Evolutionary conservation across 768 basidiomycete genomes (phyloP), one percentile per base, ranked within the genome.

Genomic region (Pleurotus tuoliensis): DNA sequence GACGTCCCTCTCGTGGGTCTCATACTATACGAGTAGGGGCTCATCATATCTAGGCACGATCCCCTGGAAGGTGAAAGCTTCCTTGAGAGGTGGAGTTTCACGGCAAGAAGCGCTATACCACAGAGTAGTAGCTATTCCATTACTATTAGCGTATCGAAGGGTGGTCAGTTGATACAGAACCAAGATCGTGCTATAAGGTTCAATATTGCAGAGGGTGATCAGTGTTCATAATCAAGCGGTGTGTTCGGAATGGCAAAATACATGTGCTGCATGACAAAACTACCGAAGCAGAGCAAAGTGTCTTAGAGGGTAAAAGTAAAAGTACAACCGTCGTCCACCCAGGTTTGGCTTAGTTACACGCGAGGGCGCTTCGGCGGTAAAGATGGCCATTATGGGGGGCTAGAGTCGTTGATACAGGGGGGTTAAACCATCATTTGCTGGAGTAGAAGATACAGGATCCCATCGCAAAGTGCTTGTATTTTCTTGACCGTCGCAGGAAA

Each of bases 401-500:
- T 44, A n/a, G 24, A 27, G 46, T 8, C 8, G 22, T 24, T 47
- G 18, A 25, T 20, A 25, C 18, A 25, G 22, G 46, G 22, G 16
- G 46, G 49, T 58, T 56, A 60, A 46, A 64, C 59, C 51, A 67
- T 55, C 18, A 67, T 58, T 59, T 71, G 67, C 66, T 73, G 72
- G 60, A 77, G 59, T 58, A 74, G 53, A 58, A 76, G 61, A 60
- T 72, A 72, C 56, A 71, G 63, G 49, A 77, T 72, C 55, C 68
- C 70, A 61, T 75, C 74, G 44, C 70, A 72, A 25, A 77, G 64
- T 52, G 62, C 65, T 53, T 73, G 69, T 58, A 73, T 69, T 68
- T 73, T 73, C 44, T 69, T 68, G 58, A 72, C 67, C 45, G 74
- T 75, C 43, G 67, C 66, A 30, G 61, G 56, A 55, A 75, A 74